Conservation (phyloP, 192 early-diverging fungal genomes). For the Rhizophagus sp. region DNA sequence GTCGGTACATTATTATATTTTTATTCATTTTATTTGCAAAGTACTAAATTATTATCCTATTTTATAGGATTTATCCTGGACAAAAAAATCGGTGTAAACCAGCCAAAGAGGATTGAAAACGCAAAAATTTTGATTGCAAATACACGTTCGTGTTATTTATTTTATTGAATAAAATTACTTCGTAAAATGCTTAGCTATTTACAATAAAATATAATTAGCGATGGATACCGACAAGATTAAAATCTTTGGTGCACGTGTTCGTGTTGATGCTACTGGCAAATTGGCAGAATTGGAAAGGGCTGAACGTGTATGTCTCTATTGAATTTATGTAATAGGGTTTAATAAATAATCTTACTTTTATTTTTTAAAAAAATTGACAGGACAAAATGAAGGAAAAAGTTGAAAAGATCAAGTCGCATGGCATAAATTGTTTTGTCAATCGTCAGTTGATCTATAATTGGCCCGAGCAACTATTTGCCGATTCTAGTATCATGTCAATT, state of each 20-base stretch:
- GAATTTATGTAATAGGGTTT: not conserved
- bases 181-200: not conserved
- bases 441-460: slow-evolving; percentile 99
- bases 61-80: slow-evolving; percentile 89
- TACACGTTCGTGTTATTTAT: slow-evolving; percentile 68
- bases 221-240: slow-evolving; percentile 99
- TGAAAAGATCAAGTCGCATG: slow-evolving; percentile 95
- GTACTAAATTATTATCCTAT: not conserved
- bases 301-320: slow-evolving; percentile 60
- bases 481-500: slow-evolving; percentile 93
- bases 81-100: slow-evolving; percentile 99
- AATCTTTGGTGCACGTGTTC: slow-evolving; percentile 96
- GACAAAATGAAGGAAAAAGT: slow-evolving; percentile 99
- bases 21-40: not conserved
- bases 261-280: slow-evolving; percentile 95
- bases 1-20: slow-evolving; percentile 31
- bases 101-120: slow-evolving; percentile 94
- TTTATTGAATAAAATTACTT: not conserved
- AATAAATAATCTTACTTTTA: not conserved
- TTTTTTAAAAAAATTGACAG: slow-evolving; percentile 21
- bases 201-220: slow-evolving; percentile 47
- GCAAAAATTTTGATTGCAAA: slow-evolving; percentile 97
- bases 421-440: slow-evolving; percentile 99
- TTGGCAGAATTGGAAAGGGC: slow-evolving; percentile 98
- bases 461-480: slow-evolving; percentile 99